Conservation (phyloP, 805 yeast species). For the Saccharomyces cerevisiae region DNA sequence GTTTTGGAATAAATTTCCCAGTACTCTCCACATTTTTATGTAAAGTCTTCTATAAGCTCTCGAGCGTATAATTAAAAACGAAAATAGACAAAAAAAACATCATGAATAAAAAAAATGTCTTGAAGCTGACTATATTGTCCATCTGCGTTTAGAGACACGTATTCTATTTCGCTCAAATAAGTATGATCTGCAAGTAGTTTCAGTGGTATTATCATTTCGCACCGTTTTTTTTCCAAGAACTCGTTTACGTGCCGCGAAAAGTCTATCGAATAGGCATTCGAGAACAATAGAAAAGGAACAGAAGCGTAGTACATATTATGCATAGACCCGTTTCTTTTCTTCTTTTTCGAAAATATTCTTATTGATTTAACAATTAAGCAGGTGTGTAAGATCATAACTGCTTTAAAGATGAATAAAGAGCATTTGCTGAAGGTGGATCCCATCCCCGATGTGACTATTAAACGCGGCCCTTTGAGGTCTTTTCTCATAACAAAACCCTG, state of each 20-base stretch:
- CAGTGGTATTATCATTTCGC: neutral
- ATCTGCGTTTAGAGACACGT: neutral
- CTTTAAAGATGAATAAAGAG: neutral
- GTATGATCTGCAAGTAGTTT: neutral
- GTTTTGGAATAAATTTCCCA: neutral
- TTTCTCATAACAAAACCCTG: conserved; percentile 48
- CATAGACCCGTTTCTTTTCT: neutral
- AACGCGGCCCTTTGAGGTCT: conserved; percentile 46
- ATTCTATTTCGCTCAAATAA: neutral
- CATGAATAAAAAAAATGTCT: neutral
- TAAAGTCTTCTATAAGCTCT: neutral
- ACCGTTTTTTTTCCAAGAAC: neutral
- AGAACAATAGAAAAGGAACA: neutral
- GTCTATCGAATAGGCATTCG: neutral
- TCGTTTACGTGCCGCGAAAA: neutral
- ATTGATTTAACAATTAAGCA: neutral
- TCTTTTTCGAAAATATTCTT: neutral
- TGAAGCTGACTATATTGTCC: neutral
- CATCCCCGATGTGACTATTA: conserved; percentile 39
- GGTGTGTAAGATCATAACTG: neutral
- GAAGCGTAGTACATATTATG: neutral
- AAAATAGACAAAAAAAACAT: neutral
- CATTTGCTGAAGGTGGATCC: conserved; percentile 18
- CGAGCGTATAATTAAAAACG: neutral
- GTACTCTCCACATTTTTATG: neutral